Base-by-base conservation (phyloP, 2,329 filamentous ascomycete species). In the Dryadomyces quercus-mongolicae region DNA sequence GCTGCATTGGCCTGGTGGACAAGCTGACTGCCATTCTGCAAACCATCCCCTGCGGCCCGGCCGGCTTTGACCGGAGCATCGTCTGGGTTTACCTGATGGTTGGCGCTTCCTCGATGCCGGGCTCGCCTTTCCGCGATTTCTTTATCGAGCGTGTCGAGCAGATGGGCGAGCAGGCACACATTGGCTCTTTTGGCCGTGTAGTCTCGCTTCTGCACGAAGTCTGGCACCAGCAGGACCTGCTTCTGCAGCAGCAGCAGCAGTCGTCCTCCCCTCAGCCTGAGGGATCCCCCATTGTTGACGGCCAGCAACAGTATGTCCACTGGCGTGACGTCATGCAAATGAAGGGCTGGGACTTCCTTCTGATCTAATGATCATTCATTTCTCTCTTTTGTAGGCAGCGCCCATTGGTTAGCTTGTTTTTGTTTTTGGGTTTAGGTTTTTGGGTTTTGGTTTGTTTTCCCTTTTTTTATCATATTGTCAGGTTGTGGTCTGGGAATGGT, bases 301-400 rank as follows among this genome's bases (percentile, higher is more conserved):
- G 52, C 50, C 7, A 15, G 13, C 60, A 71, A 69, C 83, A 81
- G 66, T 85, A 85, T 72, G 81, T 95, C 70, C 90, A 91, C 82
- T 97, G 92, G 92, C 80, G 92, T 73, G 88, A 95, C 71, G 81
- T 92, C 66, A 95, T 96, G 90, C 82, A 81, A 71, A 81, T 85
- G 72, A 93, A 92, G 74, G 82, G 82, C 62, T 95, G 89, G 91
- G 88, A 95, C 68, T 93, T 89, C 73, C 77, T 96, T 69, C 80
- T 96, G 69, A 91, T 96, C 71, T 95, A 60, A 62, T 59, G 40
- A 55, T 61, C 9, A 25, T 61, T 62, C 56, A 59, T 61, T 63
- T 55, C 56, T 43, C 56, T 43, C 53, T 55, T 44, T 54, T 46
- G 43, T 22, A 49, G 21, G 20, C 22, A 49, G 22, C 45, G 5